phyloP scores from a whole-genome alignment of 2,329 filamentous ascomycete genomes.

The Blastomyces gilchristii region DNA sequence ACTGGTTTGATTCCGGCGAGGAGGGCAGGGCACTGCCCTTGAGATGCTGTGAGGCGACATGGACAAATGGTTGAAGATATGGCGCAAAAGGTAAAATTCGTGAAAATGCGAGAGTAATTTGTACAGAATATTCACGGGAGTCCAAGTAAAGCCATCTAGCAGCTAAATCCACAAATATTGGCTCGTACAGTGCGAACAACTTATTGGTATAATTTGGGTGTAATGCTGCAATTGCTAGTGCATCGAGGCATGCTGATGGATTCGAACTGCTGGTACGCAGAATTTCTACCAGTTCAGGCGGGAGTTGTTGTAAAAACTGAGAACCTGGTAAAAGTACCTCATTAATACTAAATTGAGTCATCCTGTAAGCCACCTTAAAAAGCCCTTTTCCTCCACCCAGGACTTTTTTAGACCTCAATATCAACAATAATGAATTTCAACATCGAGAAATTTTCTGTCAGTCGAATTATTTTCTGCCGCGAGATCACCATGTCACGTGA shows the following conservation, averaged over 20 bases:
- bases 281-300: conserved; percentile 57
- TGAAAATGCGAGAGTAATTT: conserved; percentile 61
- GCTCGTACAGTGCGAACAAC: conserved; percentile 64
- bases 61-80: conserved; percentile 63
- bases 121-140: conserved; percentile 25
- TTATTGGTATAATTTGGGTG: conserved; percentile 43
- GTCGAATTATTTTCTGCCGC: conserved; percentile 24
- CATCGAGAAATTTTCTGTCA: conserved; percentile 7
- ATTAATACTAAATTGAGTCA: conserved; percentile 31
- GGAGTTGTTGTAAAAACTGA: conserved; percentile 48
- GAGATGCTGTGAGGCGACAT: conserved; percentile 36
- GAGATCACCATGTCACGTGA: conserved; percentile 17
- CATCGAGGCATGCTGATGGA: conserved; percentile 55
- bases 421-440: conserved; percentile 9
- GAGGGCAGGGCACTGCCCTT: conserved; percentile 25
- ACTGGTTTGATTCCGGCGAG: conserved; percentile 24
- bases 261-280: conserved; percentile 55
- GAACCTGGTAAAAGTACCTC: conserved; percentile 47
- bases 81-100: conserved; percentile 73
- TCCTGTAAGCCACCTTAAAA: conserved; percentile 21
- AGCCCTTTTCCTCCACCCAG: conserved; percentile 2
- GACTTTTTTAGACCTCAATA: conserved; percentile 19
- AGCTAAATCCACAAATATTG: conserved; percentile 69
- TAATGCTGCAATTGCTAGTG: conserved; percentile 59
- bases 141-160: conserved; percentile 57